These are phyloP conservation scores for Aspergillus versicolor DNA, from an alignment of 2,329 filamentous ascomycete genomes.

Conservation along the genomic window DNA sequence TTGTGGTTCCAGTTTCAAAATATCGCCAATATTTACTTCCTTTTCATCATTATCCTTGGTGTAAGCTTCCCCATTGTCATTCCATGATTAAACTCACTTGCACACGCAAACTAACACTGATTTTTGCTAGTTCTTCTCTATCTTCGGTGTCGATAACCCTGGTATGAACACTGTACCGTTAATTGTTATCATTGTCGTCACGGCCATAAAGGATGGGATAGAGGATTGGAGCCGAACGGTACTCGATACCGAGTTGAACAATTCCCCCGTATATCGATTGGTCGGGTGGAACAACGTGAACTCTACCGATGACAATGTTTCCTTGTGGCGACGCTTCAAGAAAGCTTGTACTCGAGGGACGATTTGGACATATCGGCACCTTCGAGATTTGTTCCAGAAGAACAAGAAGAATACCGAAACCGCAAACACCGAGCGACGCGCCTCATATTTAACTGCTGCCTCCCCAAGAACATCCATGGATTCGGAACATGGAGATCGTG, in stretches of 20 bases:
- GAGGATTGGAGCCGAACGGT: slow-evolving; percentile 92
- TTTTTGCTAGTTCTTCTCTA: slow-evolving; percentile 75
- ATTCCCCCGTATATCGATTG: slow-evolving; percentile 88
- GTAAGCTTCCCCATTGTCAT: slow-evolving; percentile 56
- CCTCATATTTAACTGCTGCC: slow-evolving; percentile 64
- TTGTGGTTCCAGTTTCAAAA: slow-evolving; percentile 98
- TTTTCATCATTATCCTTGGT: slow-evolving; percentile 90
- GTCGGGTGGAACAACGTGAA: slow-evolving; percentile 92
- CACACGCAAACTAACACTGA: slow-evolving; percentile 21
- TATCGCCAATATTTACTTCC: slow-evolving; percentile 96
- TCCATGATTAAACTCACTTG: neutral
- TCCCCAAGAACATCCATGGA: slow-evolving; percentile 57
- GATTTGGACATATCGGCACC: slow-evolving; percentile 55
- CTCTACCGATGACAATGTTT: slow-evolving; percentile 80
- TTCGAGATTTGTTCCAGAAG: slow-evolving; percentile 50
- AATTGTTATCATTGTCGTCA: slow-evolving; percentile 87
- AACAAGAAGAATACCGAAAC: slow-evolving; percentile 38
- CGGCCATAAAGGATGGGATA: slow-evolving; percentile 89
- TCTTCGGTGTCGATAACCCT: slow-evolving; percentile 90
- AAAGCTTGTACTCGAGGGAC: slow-evolving; percentile 72
- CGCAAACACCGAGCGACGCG: slow-evolving; percentile 55
- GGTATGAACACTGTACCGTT: slow-evolving; percentile 86
- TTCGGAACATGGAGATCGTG: slow-evolving; percentile 48
- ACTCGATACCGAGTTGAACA: slow-evolving; percentile 91
- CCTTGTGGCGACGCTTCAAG: slow-evolving; percentile 82